Percentiles rank a stretch among this genome's conserved stretches.
These are phyloP conservation scores for Raffaelea deltoideospora DNA, from an alignment of 2,329 filamentous ascomycete species.

Conservation along the genomic window DNA sequence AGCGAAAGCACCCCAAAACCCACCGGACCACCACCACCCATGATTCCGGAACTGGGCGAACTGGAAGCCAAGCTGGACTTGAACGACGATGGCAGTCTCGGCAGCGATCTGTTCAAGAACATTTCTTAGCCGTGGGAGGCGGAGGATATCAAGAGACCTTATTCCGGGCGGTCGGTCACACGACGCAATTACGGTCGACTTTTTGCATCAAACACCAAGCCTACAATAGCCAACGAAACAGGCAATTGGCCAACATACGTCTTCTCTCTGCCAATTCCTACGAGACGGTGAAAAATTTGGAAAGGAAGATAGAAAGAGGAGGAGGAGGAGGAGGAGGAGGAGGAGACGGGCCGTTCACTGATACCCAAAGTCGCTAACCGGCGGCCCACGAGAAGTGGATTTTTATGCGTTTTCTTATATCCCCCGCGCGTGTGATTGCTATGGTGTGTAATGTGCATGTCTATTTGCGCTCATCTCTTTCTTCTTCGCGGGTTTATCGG, in stretches of 20 bases:
- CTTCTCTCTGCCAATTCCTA: too few species aligned
- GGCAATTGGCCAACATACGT: too few species aligned
- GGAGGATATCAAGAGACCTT: not conserved
- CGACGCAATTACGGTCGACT: too few species aligned
- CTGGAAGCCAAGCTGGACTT: conserved; percentile 33
- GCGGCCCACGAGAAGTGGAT: conserved; percentile 7
- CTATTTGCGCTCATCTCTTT: too few species aligned
- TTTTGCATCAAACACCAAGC: too few species aligned
- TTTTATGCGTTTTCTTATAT: too few species aligned
- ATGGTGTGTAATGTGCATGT: conserved; percentile 1
- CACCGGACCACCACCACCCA: conserved; percentile 38
- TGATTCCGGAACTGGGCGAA: conserved; percentile 42
- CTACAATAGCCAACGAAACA: too few species aligned
- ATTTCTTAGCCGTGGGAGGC: conserved; percentile 27
- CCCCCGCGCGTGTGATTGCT: conserved; percentile 2
- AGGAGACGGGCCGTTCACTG: conserved; percentile 7
- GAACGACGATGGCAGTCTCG: conserved; percentile 28
- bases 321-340: conserved; percentile 1
- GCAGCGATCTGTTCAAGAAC: conserved; percentile 41
- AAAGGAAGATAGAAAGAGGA: too few species aligned
- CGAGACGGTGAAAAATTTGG: too few species aligned
- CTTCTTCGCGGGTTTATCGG: not conserved
- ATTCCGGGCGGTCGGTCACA: too few species aligned
- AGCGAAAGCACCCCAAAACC: conserved; percentile 22
- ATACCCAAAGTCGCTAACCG: conserved; percentile 10